Percentiles rank a stretch among this genome's conserved stretches.
These are phyloP conservation scores for Entomortierella lignicola DNA, from an alignment of 192 early-diverging fungal genomes.

Conservation along the genomic window DNA sequence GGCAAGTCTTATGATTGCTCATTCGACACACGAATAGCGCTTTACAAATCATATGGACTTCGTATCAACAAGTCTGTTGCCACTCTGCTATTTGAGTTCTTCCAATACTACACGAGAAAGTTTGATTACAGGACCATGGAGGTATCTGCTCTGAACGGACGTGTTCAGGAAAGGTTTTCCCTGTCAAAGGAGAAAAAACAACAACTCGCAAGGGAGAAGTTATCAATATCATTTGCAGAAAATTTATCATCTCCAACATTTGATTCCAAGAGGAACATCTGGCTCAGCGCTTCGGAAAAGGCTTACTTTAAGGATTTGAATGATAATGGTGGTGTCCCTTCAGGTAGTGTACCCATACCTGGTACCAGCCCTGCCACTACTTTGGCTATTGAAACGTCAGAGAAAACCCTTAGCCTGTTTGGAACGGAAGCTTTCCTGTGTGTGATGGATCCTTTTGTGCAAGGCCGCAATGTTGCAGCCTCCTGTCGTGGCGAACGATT, in stretches of 20 bases:
- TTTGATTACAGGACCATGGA: constrained; percentile 51
- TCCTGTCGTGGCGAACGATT: constrained; percentile 28
- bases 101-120: constrained; percentile 27
- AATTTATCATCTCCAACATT: no score
- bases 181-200: constrained; percentile 1
- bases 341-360: constrained; percentile 8
- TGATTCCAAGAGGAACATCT: constrained; percentile 14
- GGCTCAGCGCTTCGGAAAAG: constrained; percentile 9
- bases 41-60: constrained; percentile 18
- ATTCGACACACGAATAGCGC: constrained; percentile 16
- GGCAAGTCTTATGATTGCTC: constrained; percentile 25
- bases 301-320: constrained; percentile 32
- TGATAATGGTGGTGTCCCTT: constrained; percentile 6
- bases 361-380: constrained; percentile 1
- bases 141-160: constrained; percentile 10
- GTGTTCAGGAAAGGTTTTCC: constrained; percentile 16
- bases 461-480: constrained; percentile 30
- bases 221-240: background rate
- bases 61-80: constrained; percentile 29
- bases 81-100: constrained; percentile 37
- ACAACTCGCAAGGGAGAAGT: no score
- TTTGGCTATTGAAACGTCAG: background rate
- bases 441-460: constrained; percentile 45
- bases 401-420: background rate
- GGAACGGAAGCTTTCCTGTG: constrained; percentile 22